Evolutionary conservation across 1,139 yeast species (phyloP), one percentile per base, ranked within the genome.

Genomic region (Zygosaccharomyces sapae): DNA sequence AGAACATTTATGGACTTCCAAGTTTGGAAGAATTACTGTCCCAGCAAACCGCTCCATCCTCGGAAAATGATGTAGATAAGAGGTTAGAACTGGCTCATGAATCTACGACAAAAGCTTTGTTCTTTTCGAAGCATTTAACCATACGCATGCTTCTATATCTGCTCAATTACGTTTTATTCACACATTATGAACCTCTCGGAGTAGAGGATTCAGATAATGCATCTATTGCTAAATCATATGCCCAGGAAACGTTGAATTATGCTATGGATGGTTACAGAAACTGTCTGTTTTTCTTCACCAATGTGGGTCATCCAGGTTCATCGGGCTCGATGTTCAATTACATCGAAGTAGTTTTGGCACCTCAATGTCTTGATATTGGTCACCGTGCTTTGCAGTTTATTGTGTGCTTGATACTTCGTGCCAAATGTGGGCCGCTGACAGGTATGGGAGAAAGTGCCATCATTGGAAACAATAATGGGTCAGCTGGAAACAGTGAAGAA

Each of bases 341-440:
- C 51, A 69, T 69, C 62, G 77, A 74, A 49, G 64, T 76, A 47
- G 58, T 74, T 3, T 51, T 74, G 9, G 67, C 75, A 18, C 80
- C 79, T 10, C 69, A 68, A 48, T 63, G 76, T 55, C 58, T 76
- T 55, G 70, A 75, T 43, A 65, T 74, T 31, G 77, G 77, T 43
- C 79, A 75, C 53, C 65, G 80, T 51, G 73, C 79, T 2, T 67
- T 74, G 55, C 79, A 75, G 53, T 75, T 75, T 53, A 64, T 76
- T 60, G 75, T 76, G n/a, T 75, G 79, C 31, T 58, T 76, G 54
- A 70, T 75, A 30, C 54, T 75, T 43, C 67, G 80, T 59, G 69
- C 71, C 1, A 65, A 70, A 55, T 70, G 73, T 60, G 74, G 73
- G 1, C 73, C 73, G 10, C 61, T 70, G 48, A 67, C 64, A 18